Evolutionary conservation across 192 early-diverging fungal species (phyloP), one percentile per base, ranked within the genome.

Genomic region (Coemansia sp.): DNA sequence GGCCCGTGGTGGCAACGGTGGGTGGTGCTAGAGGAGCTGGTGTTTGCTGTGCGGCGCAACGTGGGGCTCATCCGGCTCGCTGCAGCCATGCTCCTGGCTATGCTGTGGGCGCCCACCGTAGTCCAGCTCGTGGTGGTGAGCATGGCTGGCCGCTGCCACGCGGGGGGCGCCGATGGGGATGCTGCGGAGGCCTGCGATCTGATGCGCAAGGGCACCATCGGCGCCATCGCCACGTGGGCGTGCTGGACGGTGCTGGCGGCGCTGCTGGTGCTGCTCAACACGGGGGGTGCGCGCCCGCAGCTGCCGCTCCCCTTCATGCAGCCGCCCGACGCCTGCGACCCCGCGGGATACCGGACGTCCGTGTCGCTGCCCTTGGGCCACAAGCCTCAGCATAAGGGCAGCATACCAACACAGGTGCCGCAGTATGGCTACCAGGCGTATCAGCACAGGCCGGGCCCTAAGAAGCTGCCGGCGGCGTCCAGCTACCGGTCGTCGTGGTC

Each of bases 401-500:
- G 36, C n/a, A 14, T 44, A 10, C 62, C 42, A 10, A 36, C 69
- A 48, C 67, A 69, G 33, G 33, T 3, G 0, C 35, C 45, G 41
- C 61, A 63, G 21, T 63, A 42, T 13, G 21, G 59, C 40, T 48
- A 40, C 40, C 65, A 40, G 17, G 39, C 42, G 36, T 59, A 68
- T 33, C 66, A 63, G 21, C 46, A 56, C 42, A 50, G 39, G 37
- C 48, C 27, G 53, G 59, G 62, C 6, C 68, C 61, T 9, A 71
- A 67, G 46, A 62, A 62, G 24, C 31, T 46, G n/a, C 21, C 63
- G 27, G 36, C 51, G 24, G 24, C 24, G 24, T 69, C 40, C 16
- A 72, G 62, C 21, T 53, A 63, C 42, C 71, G 80, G 31, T 74
- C 75, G 0, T 83, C 80, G 2, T 83, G 80, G 80, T 77, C 80